These are phyloP conservation scores for Drechslera avenae DNA, from an alignment of 2,329 filamentous ascomycete species.

Conservation along the genomic window DNA sequence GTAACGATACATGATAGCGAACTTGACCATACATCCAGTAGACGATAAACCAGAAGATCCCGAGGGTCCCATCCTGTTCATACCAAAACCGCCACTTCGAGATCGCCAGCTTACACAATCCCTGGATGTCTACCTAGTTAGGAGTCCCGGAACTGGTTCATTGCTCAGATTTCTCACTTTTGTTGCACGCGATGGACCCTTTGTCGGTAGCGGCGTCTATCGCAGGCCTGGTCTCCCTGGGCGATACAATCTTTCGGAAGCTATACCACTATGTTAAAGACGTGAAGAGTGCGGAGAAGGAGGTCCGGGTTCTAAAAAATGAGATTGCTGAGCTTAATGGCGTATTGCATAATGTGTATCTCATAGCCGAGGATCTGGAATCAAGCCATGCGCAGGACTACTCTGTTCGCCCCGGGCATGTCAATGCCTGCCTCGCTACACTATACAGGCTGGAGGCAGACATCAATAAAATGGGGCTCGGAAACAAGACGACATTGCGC, in stretches of 20 bases:
- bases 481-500: too few species aligned
- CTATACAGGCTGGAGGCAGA: slow-evolving; percentile 10
- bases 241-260: slow-evolving; percentile 16
- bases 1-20: too few species aligned
- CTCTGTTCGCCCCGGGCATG: slow-evolving; percentile 8
- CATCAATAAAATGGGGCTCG: neutral
- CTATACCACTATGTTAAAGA: slow-evolving; percentile 15
- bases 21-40: too few species aligned
- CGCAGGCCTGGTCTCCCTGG: slow-evolving; percentile 17
- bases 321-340: slow-evolving; percentile 13
- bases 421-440: slow-evolving; percentile 10
- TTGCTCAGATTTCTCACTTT: too few species aligned
- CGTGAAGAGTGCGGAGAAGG: slow-evolving; percentile 16
- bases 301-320: slow-evolving; percentile 11
- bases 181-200: slow-evolving; percentile 3
- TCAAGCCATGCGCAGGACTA: neutral
- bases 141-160: too few species aligned
- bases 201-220: slow-evolving; percentile 23
- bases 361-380: slow-evolving; percentile 17
- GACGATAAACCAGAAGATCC: too few species aligned
- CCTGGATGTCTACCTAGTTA: too few species aligned
- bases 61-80: too few species aligned
- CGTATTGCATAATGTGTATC: slow-evolving; percentile 12
- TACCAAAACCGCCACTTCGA: too few species aligned
- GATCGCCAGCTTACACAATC: too few species aligned